Conservation (phyloP, 352 stramenopile genomes). For the Phytophthora podocarpi region DNA sequence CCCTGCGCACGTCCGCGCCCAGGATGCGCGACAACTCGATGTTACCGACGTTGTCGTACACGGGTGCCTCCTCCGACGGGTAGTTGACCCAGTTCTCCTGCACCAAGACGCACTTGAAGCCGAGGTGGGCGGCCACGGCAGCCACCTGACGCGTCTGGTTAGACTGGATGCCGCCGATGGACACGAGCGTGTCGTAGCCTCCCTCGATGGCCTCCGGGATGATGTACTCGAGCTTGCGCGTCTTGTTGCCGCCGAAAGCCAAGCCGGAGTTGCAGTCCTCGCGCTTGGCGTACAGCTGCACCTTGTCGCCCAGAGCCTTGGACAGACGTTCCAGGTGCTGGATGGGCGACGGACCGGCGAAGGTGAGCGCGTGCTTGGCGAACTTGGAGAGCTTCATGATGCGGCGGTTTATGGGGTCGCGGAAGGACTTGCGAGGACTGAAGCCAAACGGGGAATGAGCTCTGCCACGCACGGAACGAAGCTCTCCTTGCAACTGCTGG, state of each 20-base stretch:
- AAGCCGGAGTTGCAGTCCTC: constrained; percentile 44
- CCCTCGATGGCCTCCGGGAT: constrained; percentile 42
- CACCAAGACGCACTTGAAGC: constrained; percentile 44
- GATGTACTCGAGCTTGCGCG: constrained; percentile 46
- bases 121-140: constrained; percentile 36
- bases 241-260: constrained; percentile 45
- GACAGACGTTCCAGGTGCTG: constrained; percentile 41
- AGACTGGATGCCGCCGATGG: constrained; percentile 42
- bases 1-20: constrained; percentile 34
- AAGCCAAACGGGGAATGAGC: constrained; percentile 30
- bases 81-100: constrained; percentile 51
- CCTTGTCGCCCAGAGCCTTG: constrained; percentile 38
- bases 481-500: background rate
- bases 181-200: constrained; percentile 44
- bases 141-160: constrained; percentile 45
- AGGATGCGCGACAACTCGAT: constrained; percentile 42
- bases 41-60: constrained; percentile 45
- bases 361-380: constrained; percentile 41
- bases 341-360: constrained; percentile 38
- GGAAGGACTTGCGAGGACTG: background rate
- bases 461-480: background rate
- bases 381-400: constrained; percentile 46
- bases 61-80: constrained; percentile 21
- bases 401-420: background rate
- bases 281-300: constrained; percentile 45